Evolutionary conservation across 2,329 filamentous ascomycete genomes (phyloP), one percentile per base, ranked within the genome.

Genomic region (Akanthomyces dipterigenus): DNA sequence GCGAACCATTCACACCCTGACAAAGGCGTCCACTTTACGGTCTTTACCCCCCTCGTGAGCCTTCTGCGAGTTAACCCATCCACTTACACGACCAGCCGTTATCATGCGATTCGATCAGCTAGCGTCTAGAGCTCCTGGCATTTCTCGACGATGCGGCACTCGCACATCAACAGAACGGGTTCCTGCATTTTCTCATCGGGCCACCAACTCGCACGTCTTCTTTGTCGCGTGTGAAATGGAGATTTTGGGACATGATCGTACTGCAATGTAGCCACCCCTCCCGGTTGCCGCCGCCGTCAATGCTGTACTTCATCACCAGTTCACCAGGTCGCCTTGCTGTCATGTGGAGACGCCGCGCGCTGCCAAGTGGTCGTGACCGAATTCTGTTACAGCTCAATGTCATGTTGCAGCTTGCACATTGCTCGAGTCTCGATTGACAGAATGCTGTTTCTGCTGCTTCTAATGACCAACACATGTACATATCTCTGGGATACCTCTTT

Each of bases 1-100:
- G 55, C 61, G 51, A 48, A 60, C 48, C 40, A 43, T 63, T 60
- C 61, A 63, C 61, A 56, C 56, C 55, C 49, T 22, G 31, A 55
- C 56, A 55, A 55, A 54, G 61, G 54, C 31, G 40, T 46, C 26
- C n/a, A 38, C n/a, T n/a, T n/a, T n/a, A n/a, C n/a, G n/a, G n/a
- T n/a, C n/a, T n/a, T n/a, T n/a, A n/a, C 9, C 28, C 16, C 22
- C 50, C 51, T 34, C 49, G 20, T 45, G 45, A 45, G 31, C 46
- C 26, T 45, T 14, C 6, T 18, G 34, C 20, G 36, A 16, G n/a
- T n/a, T n/a, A n/a, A n/a, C n/a, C 28, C 31, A n/a, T 55, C 24
- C 45, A 48, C 45, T 24, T 16, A 48, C 45, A 48, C 45, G 24
- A 18, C 14, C 14, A 14, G 36, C 28, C 14, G 28, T 31, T 31